Conservation (phyloP, 129 eudicot genomes). For the Helianthus tuberosus region DNA sequence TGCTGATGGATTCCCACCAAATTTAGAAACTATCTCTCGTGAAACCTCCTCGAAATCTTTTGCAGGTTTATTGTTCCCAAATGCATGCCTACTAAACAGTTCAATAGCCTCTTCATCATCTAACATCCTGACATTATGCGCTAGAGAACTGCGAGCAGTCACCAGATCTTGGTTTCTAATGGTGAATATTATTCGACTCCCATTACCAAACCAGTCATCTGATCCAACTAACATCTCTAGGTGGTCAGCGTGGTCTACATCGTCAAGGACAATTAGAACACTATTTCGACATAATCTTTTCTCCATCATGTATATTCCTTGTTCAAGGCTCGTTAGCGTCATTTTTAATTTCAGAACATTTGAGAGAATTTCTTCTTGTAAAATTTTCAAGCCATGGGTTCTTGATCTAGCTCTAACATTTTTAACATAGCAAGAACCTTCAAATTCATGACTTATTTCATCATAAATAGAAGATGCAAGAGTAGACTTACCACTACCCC, state of each 20-base stretch:
- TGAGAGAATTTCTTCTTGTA: slow-evolving; percentile 24
- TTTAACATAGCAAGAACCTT: slow-evolving; percentile 22
- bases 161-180: slow-evolving; percentile 26
- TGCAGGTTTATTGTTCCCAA: neutral
- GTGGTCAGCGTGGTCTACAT: slow-evolving; percentile 22
- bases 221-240: slow-evolving; percentile 28
- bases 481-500: slow-evolving; percentile 38
- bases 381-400: slow-evolving; percentile 9
- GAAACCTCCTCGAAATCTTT: slow-evolving; percentile 9
- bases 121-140: slow-evolving; percentile 9
- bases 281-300: slow-evolving; percentile 9
- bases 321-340: neutral
- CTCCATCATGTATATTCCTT: neutral
- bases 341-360: slow-evolving; percentile 3
- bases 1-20: slow-evolving; percentile 17
- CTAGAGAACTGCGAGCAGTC: neutral
- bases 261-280: slow-evolving; percentile 35
- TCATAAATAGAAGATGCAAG: slow-evolving; percentile 26
- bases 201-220: slow-evolving; percentile 29
- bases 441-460: slow-evolving; percentile 13
- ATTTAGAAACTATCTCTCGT: neutral
- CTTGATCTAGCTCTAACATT: slow-evolving; percentile 7
- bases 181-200: slow-evolving; percentile 29
- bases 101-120: neutral
- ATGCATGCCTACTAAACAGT: slow-evolving; percentile 28